Evolutionary conservation across 2,329 filamentous ascomycete genomes (phyloP), one percentile per base, ranked within the genome.

Genomic region (Zymoseptoria crescenta): DNA sequence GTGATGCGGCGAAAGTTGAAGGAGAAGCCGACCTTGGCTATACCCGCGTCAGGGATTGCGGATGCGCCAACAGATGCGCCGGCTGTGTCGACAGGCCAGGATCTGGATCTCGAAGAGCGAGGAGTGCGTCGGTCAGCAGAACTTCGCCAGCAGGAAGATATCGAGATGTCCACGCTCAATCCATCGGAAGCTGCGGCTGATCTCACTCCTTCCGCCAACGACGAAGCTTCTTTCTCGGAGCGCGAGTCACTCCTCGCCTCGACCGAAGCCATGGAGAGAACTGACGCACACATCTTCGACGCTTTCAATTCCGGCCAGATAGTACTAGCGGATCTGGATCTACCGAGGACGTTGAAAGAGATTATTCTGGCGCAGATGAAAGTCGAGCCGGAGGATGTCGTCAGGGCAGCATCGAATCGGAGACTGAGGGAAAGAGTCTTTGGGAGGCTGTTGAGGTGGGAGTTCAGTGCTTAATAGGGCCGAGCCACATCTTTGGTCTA

Each of bases 91-190:
- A 58, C 61, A 4, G 57, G 63, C 20, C 83, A 85, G 67, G 81
- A 84, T 65, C 75, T 81, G 58, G 83, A 86, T 63, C 74, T 79
- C 5, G 84, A 86, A 72, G 84, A 86, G 69, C 77, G 81, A 29
- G 83, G 83, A 1, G 69, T 83, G 2, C 65, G 78, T 19, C 76
- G 76, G 57, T 67, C 66, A 13, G 63, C 57, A 59, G 74, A 72
- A 69, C 45, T 67, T 69, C 58, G 73, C 65, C 58, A 71, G 69
- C 61, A 61, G 9, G 67, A 75, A 8, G 76, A 74, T 53, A 71
- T 75, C 49, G 77, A 79, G 61, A 67, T 76, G 61, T 74, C 77
- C 52, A 66, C 70, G 56, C 49, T 75, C 55, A 67, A 68, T 59
- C 49, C 71, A 53, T 52, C 68, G 59, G 62, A 62, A 28, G 50